phyloP scores from a whole-genome alignment of 495 filamentous ascomycete genomes.

The Hypoxylon fragiforme region DNA sequence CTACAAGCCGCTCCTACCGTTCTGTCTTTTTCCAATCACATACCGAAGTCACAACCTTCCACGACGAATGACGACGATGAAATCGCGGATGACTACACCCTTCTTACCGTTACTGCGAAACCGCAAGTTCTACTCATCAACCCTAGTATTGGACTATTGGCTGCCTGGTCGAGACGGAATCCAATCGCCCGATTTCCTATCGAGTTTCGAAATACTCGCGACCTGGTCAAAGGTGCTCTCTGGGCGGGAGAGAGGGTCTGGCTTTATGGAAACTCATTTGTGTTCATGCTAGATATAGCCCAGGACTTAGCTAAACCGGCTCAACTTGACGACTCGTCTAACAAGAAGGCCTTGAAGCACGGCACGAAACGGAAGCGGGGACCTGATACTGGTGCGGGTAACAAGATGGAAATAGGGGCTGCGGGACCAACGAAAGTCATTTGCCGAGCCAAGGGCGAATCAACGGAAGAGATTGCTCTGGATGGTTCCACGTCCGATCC shows the following conservation, averaged over 20 bases:
- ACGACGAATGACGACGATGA: constrained; percentile 50
- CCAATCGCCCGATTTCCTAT: constrained; percentile 71
- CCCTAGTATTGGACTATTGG: constrained; percentile 69
- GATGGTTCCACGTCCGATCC: constrained; percentile 23
- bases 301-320: constrained; percentile 59
- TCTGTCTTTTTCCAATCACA: constrained; percentile 65
- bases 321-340: constrained; percentile 14
- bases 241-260: constrained; percentile 84
- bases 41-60: constrained; percentile 36
- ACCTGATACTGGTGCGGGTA: constrained; percentile 58
- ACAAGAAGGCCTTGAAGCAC: constrained; percentile 41
- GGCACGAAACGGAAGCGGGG: constrained; percentile 59
- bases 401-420: constrained; percentile 59
- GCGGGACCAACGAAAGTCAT: constrained; percentile 38
- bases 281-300: constrained; percentile 90
- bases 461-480: constrained; percentile 30
- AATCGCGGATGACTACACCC: constrained; percentile 52
- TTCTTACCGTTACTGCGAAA: constrained; percentile 75
- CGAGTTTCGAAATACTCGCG: constrained; percentile 68
- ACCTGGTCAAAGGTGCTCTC: constrained; percentile 77
- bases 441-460: constrained; percentile 34
- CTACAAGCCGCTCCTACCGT: constrained; percentile 69
- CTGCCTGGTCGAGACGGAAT: constrained; percentile 85
- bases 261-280: constrained; percentile 81
- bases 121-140: constrained; percentile 79